Evolutionary conservation across 2,329 filamentous ascomycete genomes (phyloP), one percentile per base, ranked within the genome.

Genomic region (Exophiala oligosperma): DNA sequence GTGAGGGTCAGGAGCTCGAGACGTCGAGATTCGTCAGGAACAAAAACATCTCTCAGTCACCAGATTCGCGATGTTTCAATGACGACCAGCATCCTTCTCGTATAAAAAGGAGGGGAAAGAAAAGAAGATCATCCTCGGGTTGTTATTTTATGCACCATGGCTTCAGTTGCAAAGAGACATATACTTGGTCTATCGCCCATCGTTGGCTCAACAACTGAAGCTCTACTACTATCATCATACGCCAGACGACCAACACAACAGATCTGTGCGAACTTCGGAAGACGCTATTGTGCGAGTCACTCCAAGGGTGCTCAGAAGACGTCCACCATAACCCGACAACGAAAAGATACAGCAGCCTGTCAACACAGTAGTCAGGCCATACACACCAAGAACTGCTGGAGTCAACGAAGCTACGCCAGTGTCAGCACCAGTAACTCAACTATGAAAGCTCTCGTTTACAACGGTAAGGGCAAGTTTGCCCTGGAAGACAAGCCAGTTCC

Each of bases 371-470:
- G 7, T n/a, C 23, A 21, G 7, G 23, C 2, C 23, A n/a, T 29
- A 17, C 46, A n/a, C n/a, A 29, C 44, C 5, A 21, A 47, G 12
- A 24, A 24, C 24, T 28, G 11, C 28, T 29, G 44, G 46, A 48
- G 46, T 29, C 26, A 28, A 14, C 46, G 46, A 32, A 26, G 23
- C n/a, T 48, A 48, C 46, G 28, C n/a, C 4, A 37, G 12, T 17
- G 48, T n/a, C 8, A 28, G 28, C 46, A 48, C 2, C 12, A 21
- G 14, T 17, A 54, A 4, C 3, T 52, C 41, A 23, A 54, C 37
- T 23, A 81, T 81, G 78, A 79, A 79, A 61, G 78, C 77, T 4
- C 73, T 81, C 46, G 71, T 81, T 5, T 81, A 80, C 62, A 70
- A 66, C 4, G 70, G 69, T 37, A 62, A 64, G 7, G 67, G 68